phyloP scores from a whole-genome alignment of 768 basidiomycete species.

The Exidia glandulosa region DNA sequence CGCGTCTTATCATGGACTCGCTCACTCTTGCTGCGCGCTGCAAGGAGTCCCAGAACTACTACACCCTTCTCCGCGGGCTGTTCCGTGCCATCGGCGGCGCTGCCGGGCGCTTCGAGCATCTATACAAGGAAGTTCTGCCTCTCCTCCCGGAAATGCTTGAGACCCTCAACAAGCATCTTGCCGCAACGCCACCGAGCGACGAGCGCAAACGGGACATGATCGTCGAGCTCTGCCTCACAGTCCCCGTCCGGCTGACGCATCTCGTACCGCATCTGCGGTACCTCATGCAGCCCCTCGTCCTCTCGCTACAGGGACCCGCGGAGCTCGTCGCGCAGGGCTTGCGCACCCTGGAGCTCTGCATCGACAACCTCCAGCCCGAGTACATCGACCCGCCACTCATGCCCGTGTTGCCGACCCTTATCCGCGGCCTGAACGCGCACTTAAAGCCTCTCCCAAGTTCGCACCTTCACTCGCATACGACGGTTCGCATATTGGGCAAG shows the following conservation, averaged over 20 bases:
- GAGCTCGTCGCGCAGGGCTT: slow-evolving; percentile 93
- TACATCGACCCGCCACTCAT: slow-evolving; percentile 94
- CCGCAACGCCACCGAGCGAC: slow-evolving; percentile 62
- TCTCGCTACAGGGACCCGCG: slow-evolving; percentile 75
- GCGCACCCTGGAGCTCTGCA: slow-evolving; percentile 94
- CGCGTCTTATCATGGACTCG: slow-evolving; percentile 90
- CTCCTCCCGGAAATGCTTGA: slow-evolving; percentile 96
- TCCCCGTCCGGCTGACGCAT: slow-evolving; percentile 89
- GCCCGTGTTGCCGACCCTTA: slow-evolving; percentile 84
- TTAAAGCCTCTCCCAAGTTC: slow-evolving; percentile 82
- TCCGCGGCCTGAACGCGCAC: slow-evolving; percentile 87
- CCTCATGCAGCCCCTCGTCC: slow-evolving; percentile 90
- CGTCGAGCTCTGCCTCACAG: slow-evolving; percentile 93
- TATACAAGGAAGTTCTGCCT: slow-evolving; percentile 94
- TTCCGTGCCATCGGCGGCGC: slow-evolving; percentile 90
- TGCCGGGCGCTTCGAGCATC: slow-evolving; percentile 82
- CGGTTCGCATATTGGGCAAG: slow-evolving; percentile 93
- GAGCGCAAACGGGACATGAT: slow-evolving; percentile 71
- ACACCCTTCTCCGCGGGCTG: slow-evolving; percentile 80
- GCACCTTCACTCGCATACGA: slow-evolving; percentile 85
- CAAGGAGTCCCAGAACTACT: slow-evolving; percentile 83
- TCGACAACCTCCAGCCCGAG: slow-evolving; percentile 95
- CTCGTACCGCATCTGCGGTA: slow-evolving; percentile 90
- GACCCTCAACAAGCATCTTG: slow-evolving; percentile 80
- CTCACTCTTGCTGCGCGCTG: slow-evolving; percentile 91